phyloP scores from a whole-genome alignment of 192 early-diverging fungal species.

The Gamsiella multidivaricata region DNA sequence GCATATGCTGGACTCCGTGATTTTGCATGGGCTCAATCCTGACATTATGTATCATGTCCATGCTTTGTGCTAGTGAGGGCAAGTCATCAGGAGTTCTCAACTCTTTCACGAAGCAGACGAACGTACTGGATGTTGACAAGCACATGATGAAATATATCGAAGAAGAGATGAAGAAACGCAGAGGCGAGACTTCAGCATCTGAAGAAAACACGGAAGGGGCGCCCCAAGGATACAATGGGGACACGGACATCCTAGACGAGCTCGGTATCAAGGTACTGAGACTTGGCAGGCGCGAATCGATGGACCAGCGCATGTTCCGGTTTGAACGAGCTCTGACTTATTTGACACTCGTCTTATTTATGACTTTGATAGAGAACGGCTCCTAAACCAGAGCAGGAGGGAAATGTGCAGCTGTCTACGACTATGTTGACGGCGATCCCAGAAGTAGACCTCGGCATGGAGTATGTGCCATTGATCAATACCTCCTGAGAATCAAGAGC shows the following conservation, averaged over 20 bases:
- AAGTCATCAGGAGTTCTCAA: conserved; percentile 60
- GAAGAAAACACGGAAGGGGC: conserved; percentile 49
- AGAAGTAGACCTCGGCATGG: conserved; percentile 89
- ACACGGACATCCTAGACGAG: conserved; percentile 52
- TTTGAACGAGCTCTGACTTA: background rate
- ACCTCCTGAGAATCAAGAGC: too few species aligned
- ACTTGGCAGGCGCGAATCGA: conserved; percentile 19
- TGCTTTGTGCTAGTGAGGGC: conserved; percentile 44
- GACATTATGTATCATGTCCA: too few species aligned
- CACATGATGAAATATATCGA: conserved; percentile 92
- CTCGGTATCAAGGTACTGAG: conserved; percentile 43
- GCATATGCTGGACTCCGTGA: too few species aligned
- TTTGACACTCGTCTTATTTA: background rate
- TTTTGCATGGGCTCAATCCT: background rate
- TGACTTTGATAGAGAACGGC: conserved; percentile 55
- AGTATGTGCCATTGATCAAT: conserved; percentile 54
- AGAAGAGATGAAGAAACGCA: conserved; percentile 71
- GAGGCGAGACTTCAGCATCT: conserved; percentile 44
- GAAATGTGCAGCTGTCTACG: conserved; percentile 86
- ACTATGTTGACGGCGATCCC: conserved; percentile 93
- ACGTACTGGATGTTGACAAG: conserved; percentile 81
- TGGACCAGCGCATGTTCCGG: background rate
- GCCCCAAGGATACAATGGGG: conserved; percentile 20
- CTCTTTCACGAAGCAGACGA: conserved; percentile 80
- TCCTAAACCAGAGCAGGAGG: conserved; percentile 78